Percentiles rank a stretch among this genome's conserved stretches.
Evolutionary conservation across 768 basidiomycete species (phyloP).

Genomic region (Phlebiopsis gigantea): DNA sequence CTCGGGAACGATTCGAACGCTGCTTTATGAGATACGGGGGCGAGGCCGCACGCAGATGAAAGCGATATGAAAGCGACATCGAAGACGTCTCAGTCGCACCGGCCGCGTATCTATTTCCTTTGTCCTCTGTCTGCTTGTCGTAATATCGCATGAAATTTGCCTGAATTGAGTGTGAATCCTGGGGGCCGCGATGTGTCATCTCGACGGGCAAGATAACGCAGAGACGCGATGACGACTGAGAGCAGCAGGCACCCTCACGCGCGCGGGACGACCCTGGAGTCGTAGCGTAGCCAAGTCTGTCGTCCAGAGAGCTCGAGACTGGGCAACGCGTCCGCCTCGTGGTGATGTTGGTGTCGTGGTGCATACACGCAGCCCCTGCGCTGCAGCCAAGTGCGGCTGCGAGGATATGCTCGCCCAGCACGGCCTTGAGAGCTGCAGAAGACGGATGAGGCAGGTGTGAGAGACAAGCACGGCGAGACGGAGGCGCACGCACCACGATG

Average conservation of each 20-base stretch:
- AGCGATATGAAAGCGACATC: not conserved
- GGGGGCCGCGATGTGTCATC: not conserved
- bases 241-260: not conserved
- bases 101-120: not conserved
- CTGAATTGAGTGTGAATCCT: no score
- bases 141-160: not conserved
- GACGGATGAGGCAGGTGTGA: slow-evolving; percentile 4
- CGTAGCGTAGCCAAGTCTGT: not conserved
- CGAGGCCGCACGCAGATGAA: not conserved
- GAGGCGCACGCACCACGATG: not conserved
- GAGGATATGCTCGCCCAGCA: not conserved
- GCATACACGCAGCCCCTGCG: not conserved
- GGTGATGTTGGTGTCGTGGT: not conserved
- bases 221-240: not conserved
- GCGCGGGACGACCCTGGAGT: not conserved
- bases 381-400: not conserved
- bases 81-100: not conserved
- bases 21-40: not conserved
- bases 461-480: not conserved
- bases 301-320: not conserved
- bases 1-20: no score
- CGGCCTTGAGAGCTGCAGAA: not conserved
- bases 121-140: not conserved
- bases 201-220: not conserved
- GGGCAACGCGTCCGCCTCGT: slow-evolving; percentile 7